These are phyloP conservation scores for Carex scoparia DNA, from an alignment of 176 grass and related monocot genomes.

Conservation along the genomic window DNA sequence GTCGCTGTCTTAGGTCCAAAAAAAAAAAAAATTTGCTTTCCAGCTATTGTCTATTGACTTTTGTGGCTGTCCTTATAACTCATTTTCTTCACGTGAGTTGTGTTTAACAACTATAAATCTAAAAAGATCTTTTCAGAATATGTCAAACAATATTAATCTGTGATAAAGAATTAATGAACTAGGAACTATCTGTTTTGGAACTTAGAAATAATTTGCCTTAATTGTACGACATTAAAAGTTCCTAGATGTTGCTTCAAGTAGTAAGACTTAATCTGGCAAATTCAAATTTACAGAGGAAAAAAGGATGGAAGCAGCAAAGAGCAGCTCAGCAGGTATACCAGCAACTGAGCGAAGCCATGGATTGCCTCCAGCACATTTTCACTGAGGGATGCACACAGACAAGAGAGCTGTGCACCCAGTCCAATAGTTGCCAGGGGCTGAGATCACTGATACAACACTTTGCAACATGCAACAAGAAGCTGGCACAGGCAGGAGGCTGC, in stretches of 20 bases:
- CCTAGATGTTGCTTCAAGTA: background rate
- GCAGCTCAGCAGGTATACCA: slow-evolving; percentile 44
- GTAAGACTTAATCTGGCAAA: background rate
- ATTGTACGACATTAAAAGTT: background rate
- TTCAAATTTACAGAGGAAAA: slow-evolving; percentile 41
- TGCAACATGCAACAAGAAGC: slow-evolving; percentile 35
- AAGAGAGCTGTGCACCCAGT: background rate
- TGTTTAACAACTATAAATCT: background rate
- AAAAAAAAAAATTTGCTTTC: background rate
- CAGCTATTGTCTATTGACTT: slow-evolving; percentile 17
- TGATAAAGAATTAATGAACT: background rate
- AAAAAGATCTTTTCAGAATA: slow-evolving; percentile 2
- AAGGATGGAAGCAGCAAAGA: slow-evolving; percentile 44
- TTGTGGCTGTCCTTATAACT: background rate
- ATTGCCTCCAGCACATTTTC: slow-evolving; percentile 40
- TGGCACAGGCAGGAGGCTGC: slow-evolving; percentile 29
- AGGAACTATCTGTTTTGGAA: background rate
- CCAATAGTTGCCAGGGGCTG: slow-evolving; percentile 30
- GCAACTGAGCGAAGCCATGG: slow-evolving; percentile 60
- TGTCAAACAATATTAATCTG: background rate
- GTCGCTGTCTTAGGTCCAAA: background rate
- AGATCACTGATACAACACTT: slow-evolving; percentile 47
- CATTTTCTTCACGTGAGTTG: slow-evolving; percentile 18
- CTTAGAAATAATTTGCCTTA: background rate
- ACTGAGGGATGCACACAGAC: slow-evolving; percentile 1